A percentile compares a stretch with the other conserved stretches of the same genome.
phyloP scores from a whole-genome alignment of 176 grass and related monocot species.

The Musa itinerans region DNA sequence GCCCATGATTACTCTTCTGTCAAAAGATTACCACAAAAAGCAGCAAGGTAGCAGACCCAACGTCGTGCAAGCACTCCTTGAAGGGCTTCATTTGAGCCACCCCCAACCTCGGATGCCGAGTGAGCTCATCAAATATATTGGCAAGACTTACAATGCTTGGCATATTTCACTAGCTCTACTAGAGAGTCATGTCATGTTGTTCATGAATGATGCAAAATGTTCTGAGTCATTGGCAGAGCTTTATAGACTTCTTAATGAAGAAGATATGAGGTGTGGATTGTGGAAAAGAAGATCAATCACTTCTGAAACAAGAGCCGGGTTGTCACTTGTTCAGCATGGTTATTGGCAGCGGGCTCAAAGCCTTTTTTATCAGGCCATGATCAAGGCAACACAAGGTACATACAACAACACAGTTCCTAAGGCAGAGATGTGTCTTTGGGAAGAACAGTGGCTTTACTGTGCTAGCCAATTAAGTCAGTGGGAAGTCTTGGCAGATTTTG shows the following conservation, averaged over 20 bases:
- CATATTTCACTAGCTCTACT: constrained; percentile 74
- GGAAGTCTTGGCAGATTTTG: constrained; percentile 96
- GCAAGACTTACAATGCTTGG: constrained; percentile 96
- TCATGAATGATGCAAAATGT: constrained; percentile 87
- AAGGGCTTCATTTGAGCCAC: constrained; percentile 98
- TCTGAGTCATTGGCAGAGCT: constrained; percentile 86
- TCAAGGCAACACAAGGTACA: constrained; percentile 98
- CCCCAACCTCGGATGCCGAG: constrained; percentile 98
- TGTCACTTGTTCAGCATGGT: constrained; percentile 94
- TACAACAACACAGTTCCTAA: constrained; percentile 94
- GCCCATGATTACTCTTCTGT: constrained; percentile 87
- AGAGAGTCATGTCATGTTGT: constrained; percentile 83
- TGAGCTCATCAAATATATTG: constrained; percentile 98
- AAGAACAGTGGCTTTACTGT: constrained; percentile 92
- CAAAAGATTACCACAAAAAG: constrained; percentile 96
- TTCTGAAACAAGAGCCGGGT: constrained; percentile 90
- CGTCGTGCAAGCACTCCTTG: constrained; percentile 91
- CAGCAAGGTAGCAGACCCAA: constrained; percentile 93
- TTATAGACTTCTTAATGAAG: constrained; percentile 94
- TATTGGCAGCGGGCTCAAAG: constrained; percentile 90
- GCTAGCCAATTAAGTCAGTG: constrained; percentile 91
- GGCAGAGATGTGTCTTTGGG: constrained; percentile 99
- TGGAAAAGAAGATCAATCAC: constrained; percentile 98
- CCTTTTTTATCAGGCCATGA: constrained; percentile 99
- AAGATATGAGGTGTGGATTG: constrained; percentile 96